phyloP scores from a whole-genome alignment of 805 yeast species.

The Zygoascus biomembranicola region DNA sequence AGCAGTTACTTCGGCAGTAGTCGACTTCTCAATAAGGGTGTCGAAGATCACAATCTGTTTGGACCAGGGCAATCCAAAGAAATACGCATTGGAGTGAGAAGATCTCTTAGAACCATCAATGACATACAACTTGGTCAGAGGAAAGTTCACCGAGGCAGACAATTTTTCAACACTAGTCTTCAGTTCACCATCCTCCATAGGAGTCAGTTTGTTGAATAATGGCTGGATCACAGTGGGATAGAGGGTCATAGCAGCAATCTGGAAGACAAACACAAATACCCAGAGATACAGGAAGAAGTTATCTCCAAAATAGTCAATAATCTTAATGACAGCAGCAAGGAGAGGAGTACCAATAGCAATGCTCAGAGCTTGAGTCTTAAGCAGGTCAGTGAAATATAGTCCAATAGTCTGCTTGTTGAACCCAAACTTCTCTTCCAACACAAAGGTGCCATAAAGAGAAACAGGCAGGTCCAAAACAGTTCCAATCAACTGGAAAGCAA shows the following conservation, averaged over 20 bases:
- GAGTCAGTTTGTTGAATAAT: constrained; percentile 81
- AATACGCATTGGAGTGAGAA: constrained; percentile 94
- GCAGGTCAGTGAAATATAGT: constrained; percentile 64
- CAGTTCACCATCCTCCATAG: constrained; percentile 84
- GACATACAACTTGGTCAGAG: constrained; percentile 75
- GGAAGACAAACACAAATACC: constrained; percentile 60
- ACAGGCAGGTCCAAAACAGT: constrained; percentile 57
- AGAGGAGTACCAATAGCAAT: constrained; percentile 63
- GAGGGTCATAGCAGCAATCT: constrained; percentile 64
- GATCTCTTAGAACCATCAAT: constrained; percentile 97
- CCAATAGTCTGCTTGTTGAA: constrained; percentile 76
- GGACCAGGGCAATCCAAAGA: constrained; percentile 93
- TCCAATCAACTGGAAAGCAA: constrained; percentile 41
- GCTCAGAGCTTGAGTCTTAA: constrained; percentile 52
- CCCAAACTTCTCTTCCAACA: constrained; percentile 86
- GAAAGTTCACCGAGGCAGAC: constrained; percentile 72
- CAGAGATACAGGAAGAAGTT: constrained; percentile 75
- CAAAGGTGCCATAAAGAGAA: constrained; percentile 70
- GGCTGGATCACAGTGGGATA: constrained; percentile 87
- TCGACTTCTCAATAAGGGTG: constrained; percentile 74
- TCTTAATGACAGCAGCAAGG: constrained; percentile 66
- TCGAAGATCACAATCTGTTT: constrained; percentile 93
- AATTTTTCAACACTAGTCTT: constrained; percentile 71
- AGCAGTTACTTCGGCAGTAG: constrained; percentile 77
- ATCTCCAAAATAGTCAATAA: constrained; percentile 72